A percentile compares a stretch with the other conserved stretches of the same genome.
These are phyloP conservation scores for Neurospora tetrasperma DNA, from an alignment of 495 filamentous ascomycete species.

Conservation along the genomic window DNA sequence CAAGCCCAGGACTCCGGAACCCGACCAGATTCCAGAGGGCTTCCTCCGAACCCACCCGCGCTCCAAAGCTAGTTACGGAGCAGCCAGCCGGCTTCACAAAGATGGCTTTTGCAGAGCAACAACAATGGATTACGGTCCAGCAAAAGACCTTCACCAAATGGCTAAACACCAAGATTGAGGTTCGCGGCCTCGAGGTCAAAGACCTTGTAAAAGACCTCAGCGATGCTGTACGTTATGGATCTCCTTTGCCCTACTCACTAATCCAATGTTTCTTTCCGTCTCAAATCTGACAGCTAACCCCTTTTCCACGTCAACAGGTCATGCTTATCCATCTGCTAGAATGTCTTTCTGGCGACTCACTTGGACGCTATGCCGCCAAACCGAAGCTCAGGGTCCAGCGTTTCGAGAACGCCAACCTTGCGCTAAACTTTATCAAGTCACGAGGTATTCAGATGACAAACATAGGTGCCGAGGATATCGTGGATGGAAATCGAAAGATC, in stretches of 20 bases:
- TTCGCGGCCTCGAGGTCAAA: slow-evolving; percentile 61
- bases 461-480: slow-evolving; percentile 95
- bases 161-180: slow-evolving; percentile 90
- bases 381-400: slow-evolving; percentile 93
- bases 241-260: slow-evolving; percentile 1
- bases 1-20: slow-evolving; percentile 7
- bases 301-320: slow-evolving; percentile 44
- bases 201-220: slow-evolving; percentile 82
- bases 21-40: slow-evolving; percentile 21
- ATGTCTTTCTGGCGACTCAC: slow-evolving; percentile 83
- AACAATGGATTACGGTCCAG: slow-evolving; percentile 93
- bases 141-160: slow-evolving; percentile 99
- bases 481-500: slow-evolving; percentile 96
- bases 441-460: slow-evolving; percentile 94
- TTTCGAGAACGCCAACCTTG: slow-evolving; percentile 97
- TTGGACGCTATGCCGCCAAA: slow-evolving; percentile 90
- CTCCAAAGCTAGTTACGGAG: slow-evolving; percentile 3
- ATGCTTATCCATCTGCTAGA: slow-evolving; percentile 93
- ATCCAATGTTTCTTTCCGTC: neutral
- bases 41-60: slow-evolving; percentile 19
- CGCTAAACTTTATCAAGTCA: slow-evolving; percentile 83
- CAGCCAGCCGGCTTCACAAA: slow-evolving; percentile 18
- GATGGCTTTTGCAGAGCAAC: slow-evolving; percentile 53
- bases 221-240: slow-evolving; percentile 62
- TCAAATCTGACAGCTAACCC: neutral